A percentile compares a stretch with the other conserved stretches of the same genome.
Evolutionary conservation across 768 basidiomycete species (phyloP).

Genomic region (Trametes gibbosa): DNA sequence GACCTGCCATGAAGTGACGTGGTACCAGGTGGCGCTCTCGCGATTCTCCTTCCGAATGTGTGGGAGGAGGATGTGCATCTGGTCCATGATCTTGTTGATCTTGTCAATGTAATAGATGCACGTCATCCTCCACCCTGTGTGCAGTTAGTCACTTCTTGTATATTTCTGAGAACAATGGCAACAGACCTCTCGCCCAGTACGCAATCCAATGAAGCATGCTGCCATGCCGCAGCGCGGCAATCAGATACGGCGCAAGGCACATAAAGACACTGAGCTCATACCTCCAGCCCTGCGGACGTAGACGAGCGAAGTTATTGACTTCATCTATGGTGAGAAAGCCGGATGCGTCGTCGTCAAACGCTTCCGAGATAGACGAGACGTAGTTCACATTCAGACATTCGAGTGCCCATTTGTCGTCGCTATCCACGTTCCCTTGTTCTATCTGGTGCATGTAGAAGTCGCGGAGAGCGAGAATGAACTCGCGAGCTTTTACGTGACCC

Average conservation of each 20-base stretch:
- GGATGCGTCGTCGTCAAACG: slow-evolving; percentile 35
- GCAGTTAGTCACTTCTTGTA: neutral
- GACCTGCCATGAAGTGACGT: neutral
- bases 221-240: neutral
- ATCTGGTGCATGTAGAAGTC: slow-evolving; percentile 31
- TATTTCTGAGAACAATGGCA: slow-evolving; percentile 26
- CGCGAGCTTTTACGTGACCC: slow-evolving; percentile 28
- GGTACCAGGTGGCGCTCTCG: neutral
- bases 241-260: neutral
- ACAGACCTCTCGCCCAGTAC: neutral
- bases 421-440: neutral
- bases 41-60: neutral
- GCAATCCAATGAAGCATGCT: slow-evolving; percentile 32
- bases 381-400: slow-evolving; percentile 22
- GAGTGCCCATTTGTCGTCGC: slow-evolving; percentile 30
- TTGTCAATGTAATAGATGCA: neutral
- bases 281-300: slow-evolving; percentile 31
- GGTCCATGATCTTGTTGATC: neutral
- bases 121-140: neutral
- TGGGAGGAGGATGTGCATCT: neutral
- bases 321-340: slow-evolving; percentile 34
- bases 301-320: slow-evolving; percentile 31
- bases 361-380: slow-evolving; percentile 29
- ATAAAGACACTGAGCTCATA: slow-evolving; percentile 2
- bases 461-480: slow-evolving; percentile 30